Conservation (phyloP, 768 basidiomycete species). For the Mycena pura region DNA sequence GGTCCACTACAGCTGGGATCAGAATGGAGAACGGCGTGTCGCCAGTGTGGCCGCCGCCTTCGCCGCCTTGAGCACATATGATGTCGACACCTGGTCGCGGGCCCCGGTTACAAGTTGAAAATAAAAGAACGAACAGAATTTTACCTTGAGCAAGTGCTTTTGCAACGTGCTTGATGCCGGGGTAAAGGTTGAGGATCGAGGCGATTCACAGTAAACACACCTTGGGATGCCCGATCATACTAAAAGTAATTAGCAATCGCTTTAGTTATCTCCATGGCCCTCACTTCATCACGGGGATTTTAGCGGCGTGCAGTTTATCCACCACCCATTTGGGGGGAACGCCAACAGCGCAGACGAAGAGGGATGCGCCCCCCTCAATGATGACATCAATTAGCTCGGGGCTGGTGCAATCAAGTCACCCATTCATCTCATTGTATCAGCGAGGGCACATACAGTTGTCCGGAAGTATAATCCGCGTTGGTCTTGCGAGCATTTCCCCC, state of each 20-base stretch:
- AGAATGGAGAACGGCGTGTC: conserved; percentile 83
- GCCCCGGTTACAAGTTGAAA: not conserved
- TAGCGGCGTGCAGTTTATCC: conserved; percentile 79
- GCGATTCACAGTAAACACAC: conserved; percentile 37
- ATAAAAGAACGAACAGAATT: not conserved
- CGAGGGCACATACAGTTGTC: conserved; percentile 53
- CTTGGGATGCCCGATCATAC: conserved; percentile 89
- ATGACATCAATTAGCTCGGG: conserved; percentile 81
- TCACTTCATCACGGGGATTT: conserved; percentile 87
- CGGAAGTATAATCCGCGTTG: conserved; percentile 83
- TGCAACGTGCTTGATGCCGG: conserved; percentile 60
- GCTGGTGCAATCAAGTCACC: not conserved
- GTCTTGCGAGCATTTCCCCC: conserved; percentile 87
- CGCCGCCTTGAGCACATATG: conserved; percentile 88
- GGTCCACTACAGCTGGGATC: conserved; percentile 82
- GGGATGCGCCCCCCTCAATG: conserved; percentile 70
- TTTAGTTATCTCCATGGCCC: conserved; percentile 30
- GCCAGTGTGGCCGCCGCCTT: conserved; percentile 90
- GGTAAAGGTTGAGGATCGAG: conserved; percentile 10
- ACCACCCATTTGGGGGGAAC: conserved; percentile 86
- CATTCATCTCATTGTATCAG: not conserved
- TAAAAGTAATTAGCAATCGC: conserved; percentile 33
- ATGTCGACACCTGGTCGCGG: conserved; percentile 78
- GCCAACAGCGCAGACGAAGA: conserved; percentile 87
- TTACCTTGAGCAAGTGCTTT: conserved; percentile 78